Percentiles rank a stretch among this genome's conserved stretches.
Evolutionary conservation across 768 basidiomycete species (phyloP).

Genomic region (Leccinellum rugosiceps): DNA sequence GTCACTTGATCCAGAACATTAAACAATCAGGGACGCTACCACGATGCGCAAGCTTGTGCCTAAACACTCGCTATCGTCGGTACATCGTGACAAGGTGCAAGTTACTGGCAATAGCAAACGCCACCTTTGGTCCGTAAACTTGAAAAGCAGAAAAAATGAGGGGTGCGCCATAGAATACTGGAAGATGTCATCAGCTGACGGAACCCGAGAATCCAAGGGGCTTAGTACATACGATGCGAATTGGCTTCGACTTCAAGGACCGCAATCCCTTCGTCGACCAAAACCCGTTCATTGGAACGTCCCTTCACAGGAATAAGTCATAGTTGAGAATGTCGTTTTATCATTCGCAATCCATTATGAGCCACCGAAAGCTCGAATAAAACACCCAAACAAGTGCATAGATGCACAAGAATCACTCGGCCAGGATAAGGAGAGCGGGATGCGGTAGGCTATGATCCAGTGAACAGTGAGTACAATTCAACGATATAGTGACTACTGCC

Average conservation of each 20-base stretch:
- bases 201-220: not conserved
- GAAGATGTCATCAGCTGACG: conserved; percentile 5
- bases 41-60: too few species aligned
- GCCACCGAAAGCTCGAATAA: conserved; percentile 78
- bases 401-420: conserved; percentile 51
- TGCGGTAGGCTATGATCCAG: conserved; percentile 81
- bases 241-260: conserved; percentile 68
- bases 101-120: conserved; percentile 46
- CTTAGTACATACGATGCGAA: conserved; percentile 62
- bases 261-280: conserved; percentile 45
- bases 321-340: conserved; percentile 81
- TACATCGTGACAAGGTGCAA: conserved; percentile 36
- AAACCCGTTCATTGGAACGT: conserved; percentile 43
- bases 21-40: too few species aligned
- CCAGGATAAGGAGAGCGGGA: conserved; percentile 76
- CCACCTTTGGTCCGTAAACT: conserved; percentile 64
- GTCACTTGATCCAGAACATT: too few species aligned
- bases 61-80: conserved; percentile 47
- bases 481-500: not conserved
- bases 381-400: conserved; percentile 4
- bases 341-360: conserved; percentile 72
- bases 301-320: conserved; percentile 81
- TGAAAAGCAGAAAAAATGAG: conserved; percentile 72
- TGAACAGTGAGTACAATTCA: conserved; percentile 9
- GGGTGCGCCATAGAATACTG: conserved; percentile 69